These are phyloP conservation scores for Tricholoma saponaceum DNA, from an alignment of 768 basidiomycete species.

Conservation along the genomic window DNA sequence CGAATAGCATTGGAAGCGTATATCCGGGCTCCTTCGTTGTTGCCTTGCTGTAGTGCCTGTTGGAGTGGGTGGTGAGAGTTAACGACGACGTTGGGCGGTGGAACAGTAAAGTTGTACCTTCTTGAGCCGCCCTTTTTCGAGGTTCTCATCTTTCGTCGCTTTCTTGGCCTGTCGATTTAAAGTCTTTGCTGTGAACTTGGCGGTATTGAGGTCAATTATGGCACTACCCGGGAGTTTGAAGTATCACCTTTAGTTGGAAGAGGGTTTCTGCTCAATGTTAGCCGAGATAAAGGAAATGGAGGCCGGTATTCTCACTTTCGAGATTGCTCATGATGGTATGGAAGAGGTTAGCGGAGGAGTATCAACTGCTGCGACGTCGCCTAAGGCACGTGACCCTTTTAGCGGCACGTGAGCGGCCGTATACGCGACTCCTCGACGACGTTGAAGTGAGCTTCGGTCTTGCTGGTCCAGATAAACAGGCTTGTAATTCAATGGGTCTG, in stretches of 20 bases:
- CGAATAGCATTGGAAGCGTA: conserved; percentile 98
- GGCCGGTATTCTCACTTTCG: conserved; percentile 63
- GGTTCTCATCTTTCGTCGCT: conserved; percentile 90
- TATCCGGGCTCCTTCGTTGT: conserved; percentile 95
- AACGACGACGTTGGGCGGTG: not conserved
- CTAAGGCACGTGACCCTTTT: not conserved
- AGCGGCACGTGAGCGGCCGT: too few species aligned
- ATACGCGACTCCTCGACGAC: too few species aligned
- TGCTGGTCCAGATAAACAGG: not conserved
- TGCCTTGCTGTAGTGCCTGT: conserved; percentile 94
- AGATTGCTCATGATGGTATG: conserved; percentile 65
- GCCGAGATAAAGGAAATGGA: conserved; percentile 9
- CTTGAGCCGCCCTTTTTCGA: conserved; percentile 88
- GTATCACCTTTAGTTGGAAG: conserved; percentile 92
- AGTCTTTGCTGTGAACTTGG: conserved; percentile 95
- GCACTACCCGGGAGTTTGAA: conserved; percentile 7
- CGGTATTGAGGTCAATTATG: conserved; percentile 1
- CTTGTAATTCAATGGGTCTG: conserved; percentile 38
- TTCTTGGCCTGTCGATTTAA: conserved; percentile 94
- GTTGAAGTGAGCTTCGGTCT: too few species aligned
- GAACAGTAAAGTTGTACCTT: conserved; percentile 51
- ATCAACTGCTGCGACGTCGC: conserved; percentile 9
- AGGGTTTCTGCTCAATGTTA: conserved; percentile 72
- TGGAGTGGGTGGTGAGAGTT: not conserved
- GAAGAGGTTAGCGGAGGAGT: conserved; percentile 3